phyloP scores from a whole-genome alignment of 148 eudicot species.

The Chenopodium formosanum region DNA sequence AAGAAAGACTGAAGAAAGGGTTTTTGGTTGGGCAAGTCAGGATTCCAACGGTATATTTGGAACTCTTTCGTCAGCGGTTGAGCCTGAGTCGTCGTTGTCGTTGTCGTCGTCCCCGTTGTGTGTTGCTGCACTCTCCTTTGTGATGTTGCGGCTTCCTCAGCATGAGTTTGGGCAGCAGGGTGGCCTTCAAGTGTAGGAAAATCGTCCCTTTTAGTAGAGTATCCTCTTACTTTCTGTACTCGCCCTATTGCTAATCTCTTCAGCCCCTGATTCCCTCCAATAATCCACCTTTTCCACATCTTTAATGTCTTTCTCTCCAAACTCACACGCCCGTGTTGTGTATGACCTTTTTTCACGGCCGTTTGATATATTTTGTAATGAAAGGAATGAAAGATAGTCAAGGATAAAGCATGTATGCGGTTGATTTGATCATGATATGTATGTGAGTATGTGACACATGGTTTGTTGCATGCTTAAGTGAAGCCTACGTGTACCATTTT shows the following conservation, averaged over 20 bases:
- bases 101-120: neutral
- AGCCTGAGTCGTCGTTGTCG: neutral
- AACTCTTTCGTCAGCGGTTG: constrained; percentile 49
- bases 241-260: neutral
- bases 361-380: too few relatives aligned
- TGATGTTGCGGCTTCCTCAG: constrained; percentile 38
- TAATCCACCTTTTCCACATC: constrained; percentile 20
- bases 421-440: neutral
- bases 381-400: too few relatives aligned
- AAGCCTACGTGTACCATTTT: neutral
- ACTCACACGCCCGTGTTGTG: too few relatives aligned
- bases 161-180: constrained; percentile 49
- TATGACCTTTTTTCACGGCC: too few relatives aligned
- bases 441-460: neutral
- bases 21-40: constrained; percentile 48
- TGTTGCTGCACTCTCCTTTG: constrained; percentile 12
- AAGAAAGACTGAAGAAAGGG: constrained; percentile 66
- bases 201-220: constrained; percentile 5
- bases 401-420: too few relatives aligned
- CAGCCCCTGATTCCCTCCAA: neutral
- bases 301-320: too few relatives aligned
- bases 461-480: neutral
- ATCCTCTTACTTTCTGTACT: neutral
- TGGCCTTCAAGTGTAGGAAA: constrained; percentile 59
- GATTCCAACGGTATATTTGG: constrained; percentile 71